phyloP scores from a whole-genome alignment of 768 basidiomycete genomes.

The Chiua virens region DNA sequence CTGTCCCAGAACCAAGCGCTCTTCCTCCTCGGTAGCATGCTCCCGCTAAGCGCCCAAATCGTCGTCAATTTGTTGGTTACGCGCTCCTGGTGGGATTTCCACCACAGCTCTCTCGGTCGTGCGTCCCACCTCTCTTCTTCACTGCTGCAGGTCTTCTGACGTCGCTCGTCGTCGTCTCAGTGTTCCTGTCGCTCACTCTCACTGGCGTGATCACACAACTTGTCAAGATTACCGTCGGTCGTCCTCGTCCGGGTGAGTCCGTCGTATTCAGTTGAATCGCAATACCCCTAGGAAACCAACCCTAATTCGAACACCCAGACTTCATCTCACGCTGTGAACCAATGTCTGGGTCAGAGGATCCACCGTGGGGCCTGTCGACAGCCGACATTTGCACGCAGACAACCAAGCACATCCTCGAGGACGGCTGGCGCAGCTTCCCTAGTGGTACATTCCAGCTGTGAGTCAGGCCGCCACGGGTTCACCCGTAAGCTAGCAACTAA shows the following conservation, averaged over 20 bases:
- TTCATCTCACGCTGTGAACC: slow-evolving; percentile 58
- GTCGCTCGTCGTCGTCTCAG: slow-evolving; percentile 31
- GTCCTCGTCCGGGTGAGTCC: slow-evolving; percentile 75
- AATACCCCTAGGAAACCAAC: neutral
- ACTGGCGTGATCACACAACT: slow-evolving; percentile 81
- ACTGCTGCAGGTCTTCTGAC: neutral
- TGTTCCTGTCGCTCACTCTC: slow-evolving; percentile 68
- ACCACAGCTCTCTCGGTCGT: slow-evolving; percentile 53
- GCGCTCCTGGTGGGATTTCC: slow-evolving; percentile 86
- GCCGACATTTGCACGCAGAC: slow-evolving; percentile 77
- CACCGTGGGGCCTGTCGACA: slow-evolving; percentile 67
- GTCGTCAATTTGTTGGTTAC: slow-evolving; percentile 68
- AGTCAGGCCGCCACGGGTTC: slow-evolving; percentile 23
- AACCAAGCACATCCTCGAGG: slow-evolving; percentile 52
- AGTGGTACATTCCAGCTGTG: slow-evolving; percentile 89
- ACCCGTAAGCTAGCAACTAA: neutral
- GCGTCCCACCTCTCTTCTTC: neutral
- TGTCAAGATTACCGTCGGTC: slow-evolving; percentile 81
- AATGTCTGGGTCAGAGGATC: slow-evolving; percentile 58
- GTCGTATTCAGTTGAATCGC: neutral
- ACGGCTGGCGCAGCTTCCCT: slow-evolving; percentile 91
- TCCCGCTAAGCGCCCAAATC: slow-evolving; percentile 69
- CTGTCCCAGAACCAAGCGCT: slow-evolving; percentile 36
- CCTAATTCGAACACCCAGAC: slow-evolving; percentile 12
- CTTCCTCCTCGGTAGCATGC: slow-evolving; percentile 42